A percentile compares a stretch with the other conserved stretches of the same genome.
phyloP scores from a whole-genome alignment of 129 eudicot genomes.

The Escallonia herrerae region DNA sequence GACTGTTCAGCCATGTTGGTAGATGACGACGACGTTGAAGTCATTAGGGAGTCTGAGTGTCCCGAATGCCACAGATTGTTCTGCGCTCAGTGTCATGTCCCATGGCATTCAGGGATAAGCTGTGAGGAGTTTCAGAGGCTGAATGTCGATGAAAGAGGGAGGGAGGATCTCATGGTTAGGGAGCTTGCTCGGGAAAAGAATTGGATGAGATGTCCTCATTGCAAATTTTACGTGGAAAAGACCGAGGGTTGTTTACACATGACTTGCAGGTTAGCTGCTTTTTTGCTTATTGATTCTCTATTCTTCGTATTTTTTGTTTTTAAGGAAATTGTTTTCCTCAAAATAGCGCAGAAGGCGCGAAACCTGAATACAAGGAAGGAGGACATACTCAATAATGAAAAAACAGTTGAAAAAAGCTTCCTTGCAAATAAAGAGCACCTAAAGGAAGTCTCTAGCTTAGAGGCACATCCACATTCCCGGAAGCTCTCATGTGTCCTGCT shows the following conservation, averaged over 20 bases:
- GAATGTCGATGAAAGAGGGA: constrained; percentile 23
- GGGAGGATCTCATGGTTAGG: constrained; percentile 16
- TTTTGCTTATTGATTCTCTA: background rate
- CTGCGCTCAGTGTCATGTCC: constrained; percentile 46
- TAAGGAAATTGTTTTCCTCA: too few relatives aligned
- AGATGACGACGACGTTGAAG: constrained; percentile 16
- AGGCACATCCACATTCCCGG: too few relatives aligned
- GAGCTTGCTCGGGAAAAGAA: constrained; percentile 29
- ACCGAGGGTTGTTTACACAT: constrained; percentile 44
- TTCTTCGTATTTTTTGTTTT: background rate
- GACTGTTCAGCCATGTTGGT: constrained; percentile 46
- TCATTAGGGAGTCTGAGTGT: constrained; percentile 35
- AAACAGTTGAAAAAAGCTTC: background rate
- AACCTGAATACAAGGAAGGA: too few relatives aligned
- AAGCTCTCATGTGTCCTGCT: too few relatives aligned
- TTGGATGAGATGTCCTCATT: constrained; percentile 49
- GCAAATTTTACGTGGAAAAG: constrained; percentile 42
- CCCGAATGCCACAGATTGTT: constrained; percentile 46
- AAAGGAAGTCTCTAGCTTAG: too few relatives aligned
- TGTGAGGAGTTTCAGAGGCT: constrained; percentile 35
- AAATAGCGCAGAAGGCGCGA: too few relatives aligned
- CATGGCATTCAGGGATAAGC: constrained; percentile 40
- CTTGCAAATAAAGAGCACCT: too few relatives aligned
- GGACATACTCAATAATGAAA: background rate
- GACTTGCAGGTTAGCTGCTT: constrained; percentile 38